Percentiles rank a stretch among this genome's conserved stretches.
Conservation (phyloP, 345 rosid species). For the Leavenworthia alabamica region DNA sequence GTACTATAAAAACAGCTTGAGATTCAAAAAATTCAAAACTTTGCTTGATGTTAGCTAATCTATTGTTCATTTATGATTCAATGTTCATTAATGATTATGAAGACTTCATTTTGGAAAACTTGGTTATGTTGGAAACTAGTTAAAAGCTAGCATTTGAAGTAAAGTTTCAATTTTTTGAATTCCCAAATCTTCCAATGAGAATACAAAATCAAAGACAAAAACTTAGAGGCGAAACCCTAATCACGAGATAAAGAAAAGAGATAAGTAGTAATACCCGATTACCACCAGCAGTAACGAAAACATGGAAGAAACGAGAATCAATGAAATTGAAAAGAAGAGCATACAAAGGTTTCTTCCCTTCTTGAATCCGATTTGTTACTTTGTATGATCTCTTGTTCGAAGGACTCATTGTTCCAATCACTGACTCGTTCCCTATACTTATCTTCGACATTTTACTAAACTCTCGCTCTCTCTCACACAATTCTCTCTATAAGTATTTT, state of each 20-base stretch:
- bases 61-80: too few species aligned
- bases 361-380: slow-evolving; percentile 81
- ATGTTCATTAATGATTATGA: too few species aligned
- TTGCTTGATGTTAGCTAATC: too few species aligned
- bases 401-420: slow-evolving; percentile 65
- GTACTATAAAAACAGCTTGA: too few species aligned
- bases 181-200: slow-evolving; percentile 1
- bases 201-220: neutral
- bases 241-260: too few species aligned
- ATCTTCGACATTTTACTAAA: slow-evolving; percentile 53
- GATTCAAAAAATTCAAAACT: too few species aligned
- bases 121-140: too few species aligned
- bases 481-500: too few species aligned
- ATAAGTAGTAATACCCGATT: too few species aligned
- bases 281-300: slow-evolving; percentile 94
- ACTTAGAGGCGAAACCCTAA: neutral
- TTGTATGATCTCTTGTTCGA: slow-evolving; percentile 75
- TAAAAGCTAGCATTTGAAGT: neutral
- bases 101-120: too few species aligned
- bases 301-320: slow-evolving; percentile 80
- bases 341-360: slow-evolving; percentile 87
- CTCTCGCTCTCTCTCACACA: too few species aligned
- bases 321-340: slow-evolving; percentile 94
- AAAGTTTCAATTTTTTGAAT: too few species aligned
- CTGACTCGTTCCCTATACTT: slow-evolving; percentile 70